Evolutionary conservation across 345 rosid species (phyloP).

Genomic region (Eutrema heterophyllum): DNA sequence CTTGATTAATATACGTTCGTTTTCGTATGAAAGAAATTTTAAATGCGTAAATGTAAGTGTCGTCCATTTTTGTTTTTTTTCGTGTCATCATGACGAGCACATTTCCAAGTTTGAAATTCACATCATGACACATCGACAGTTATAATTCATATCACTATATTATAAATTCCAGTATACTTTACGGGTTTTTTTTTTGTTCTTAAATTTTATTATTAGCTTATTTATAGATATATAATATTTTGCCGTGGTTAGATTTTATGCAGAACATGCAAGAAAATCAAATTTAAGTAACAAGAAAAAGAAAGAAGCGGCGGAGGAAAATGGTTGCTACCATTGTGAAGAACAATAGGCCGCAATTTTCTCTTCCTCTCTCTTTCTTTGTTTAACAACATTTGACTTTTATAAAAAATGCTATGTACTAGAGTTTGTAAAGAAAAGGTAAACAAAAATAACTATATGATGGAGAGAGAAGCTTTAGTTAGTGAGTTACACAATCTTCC

Average conservation of each 20-base stretch:
- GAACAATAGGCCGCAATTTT: not conserved
- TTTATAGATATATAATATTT: not conserved
- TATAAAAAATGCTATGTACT: not conserved
- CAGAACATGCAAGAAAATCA: not conserved
- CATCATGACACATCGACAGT: not conserved
- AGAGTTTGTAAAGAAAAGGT: not conserved
- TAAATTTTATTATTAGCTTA: not conserved
- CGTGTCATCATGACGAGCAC: not conserved
- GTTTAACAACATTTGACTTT: not conserved
- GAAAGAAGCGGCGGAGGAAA: not conserved
- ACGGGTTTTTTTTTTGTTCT: not conserved
- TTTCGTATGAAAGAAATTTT: not conserved
- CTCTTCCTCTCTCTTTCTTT: not conserved
- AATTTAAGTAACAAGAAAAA: not conserved
- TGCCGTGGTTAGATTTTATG: not conserved
- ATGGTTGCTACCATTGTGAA: not conserved
- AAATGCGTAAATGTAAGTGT: not conserved
- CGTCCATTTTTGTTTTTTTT: not conserved
- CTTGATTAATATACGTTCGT: not conserved
- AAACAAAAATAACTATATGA: not conserved
- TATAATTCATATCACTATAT: too few relatives aligned
- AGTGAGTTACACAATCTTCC: not conserved
- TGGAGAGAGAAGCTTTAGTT: not conserved
- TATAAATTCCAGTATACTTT: too few relatives aligned
- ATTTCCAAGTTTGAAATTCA: not conserved